Evolutionary conservation across 139 green algal genomes (phyloP).

Genomic region (Chlorella ohadii): DNA sequence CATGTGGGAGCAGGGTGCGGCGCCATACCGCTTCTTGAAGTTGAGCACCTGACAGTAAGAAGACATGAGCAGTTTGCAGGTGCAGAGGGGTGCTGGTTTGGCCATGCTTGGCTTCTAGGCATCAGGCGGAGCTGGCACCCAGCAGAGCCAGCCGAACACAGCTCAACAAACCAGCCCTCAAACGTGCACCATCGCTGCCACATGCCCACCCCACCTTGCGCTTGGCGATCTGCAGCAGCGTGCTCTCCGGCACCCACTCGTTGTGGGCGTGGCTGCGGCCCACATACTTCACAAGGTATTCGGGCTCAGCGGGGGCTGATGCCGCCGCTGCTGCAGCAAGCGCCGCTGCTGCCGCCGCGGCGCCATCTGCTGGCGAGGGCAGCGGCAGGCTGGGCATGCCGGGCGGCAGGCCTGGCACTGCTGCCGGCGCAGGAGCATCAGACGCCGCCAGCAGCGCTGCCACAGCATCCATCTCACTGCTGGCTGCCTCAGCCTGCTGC

Average conservation of each 20-base stretch:
- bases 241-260: constrained; percentile 78
- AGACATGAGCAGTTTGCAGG: background rate
- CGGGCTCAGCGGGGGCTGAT: constrained; percentile 49
- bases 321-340: background rate
- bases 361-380: constrained; percentile 43
- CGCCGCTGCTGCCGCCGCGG: constrained; percentile 33
- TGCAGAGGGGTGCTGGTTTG: background rate
- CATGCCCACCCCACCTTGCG: constrained; percentile 54
- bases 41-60: constrained; percentile 60
- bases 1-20: constrained; percentile 47
- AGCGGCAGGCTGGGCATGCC: background rate
- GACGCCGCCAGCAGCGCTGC: constrained; percentile 66
- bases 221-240: constrained; percentile 73
- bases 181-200: too few relatives aligned
- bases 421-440: constrained; percentile 19
- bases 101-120: too few relatives aligned
- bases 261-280: constrained; percentile 83
- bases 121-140: too few relatives aligned
- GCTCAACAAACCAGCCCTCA: too few relatives aligned
- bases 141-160: too few relatives aligned
- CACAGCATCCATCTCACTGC: constrained; percentile 61
- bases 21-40: constrained; percentile 79
- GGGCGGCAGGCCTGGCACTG: background rate
- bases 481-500: constrained; percentile 5
- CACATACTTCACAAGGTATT: constrained; percentile 91